Percentiles rank a stretch among this genome's conserved stretches.
Conservation (phyloP, 495 filamentous ascomycete species). For the Podospora pseudoanserina region DNA sequence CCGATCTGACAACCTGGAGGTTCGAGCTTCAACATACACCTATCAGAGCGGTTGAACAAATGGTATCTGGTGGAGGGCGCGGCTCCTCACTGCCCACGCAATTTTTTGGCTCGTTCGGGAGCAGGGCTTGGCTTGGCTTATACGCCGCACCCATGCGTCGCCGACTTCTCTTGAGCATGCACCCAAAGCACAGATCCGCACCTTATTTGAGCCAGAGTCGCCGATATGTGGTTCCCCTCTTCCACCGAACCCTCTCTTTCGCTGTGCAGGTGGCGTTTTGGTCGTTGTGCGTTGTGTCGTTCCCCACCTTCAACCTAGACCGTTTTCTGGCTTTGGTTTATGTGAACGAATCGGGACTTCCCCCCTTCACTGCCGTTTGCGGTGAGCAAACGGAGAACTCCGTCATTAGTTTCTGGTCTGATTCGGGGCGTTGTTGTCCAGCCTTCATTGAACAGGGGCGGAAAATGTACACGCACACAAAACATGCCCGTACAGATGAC, state of each 20-base stretch:
- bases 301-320: neutral
- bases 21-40: neutral
- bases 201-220: neutral
- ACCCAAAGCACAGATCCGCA: neutral
- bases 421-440: neutral
- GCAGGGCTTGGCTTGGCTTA: neutral
- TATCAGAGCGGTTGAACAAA: neutral
- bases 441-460: neutral
- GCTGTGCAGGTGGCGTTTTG: neutral
- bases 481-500: too few species aligned
- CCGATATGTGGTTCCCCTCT: neutral
- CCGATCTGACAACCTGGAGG: neutral
- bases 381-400: neutral
- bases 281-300: neutral
- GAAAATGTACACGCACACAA: neutral
- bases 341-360: neutral
- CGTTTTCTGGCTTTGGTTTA: neutral
- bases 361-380: neutral
- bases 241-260: neutral
- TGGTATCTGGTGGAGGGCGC: neutral
- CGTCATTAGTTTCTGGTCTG: neutral
- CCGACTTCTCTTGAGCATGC: neutral
- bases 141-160: constrained; percentile 4
- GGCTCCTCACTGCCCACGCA: neutral
- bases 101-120: neutral